Evolutionary conservation across 108 stramenopile genomes (phyloP), one percentile per base, ranked within the genome.

Genomic region (Nitzschia sp.): DNA sequence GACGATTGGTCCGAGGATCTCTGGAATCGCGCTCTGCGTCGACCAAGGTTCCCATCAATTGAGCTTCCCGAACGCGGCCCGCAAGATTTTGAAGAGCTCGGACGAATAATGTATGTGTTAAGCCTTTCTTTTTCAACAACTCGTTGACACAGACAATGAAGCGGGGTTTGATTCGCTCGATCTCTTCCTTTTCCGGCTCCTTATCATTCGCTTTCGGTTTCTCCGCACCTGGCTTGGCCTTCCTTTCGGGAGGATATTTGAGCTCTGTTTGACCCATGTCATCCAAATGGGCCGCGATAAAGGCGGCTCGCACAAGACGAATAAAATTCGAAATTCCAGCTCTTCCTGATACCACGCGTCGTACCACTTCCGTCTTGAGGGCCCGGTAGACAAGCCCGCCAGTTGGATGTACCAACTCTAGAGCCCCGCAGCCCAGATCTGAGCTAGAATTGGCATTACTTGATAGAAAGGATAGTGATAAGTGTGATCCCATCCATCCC

Each of bases 111-210:
- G 80, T 84, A 77, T 94, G 93, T 4, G 90, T 81, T 33, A 94
- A 60, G 22, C 88, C 93, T 45, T 79, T 72, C 59, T 91, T 94
- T 58, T 86, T 91, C 23, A 94, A 45, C 22, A 94, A 69, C 69
- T 94, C 88, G 21, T 94, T 87, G 31, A 94, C 83, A 56, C 93
- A 94, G 0, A 87, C 63, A 30, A 88, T 86, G 67, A 91, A 94
- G 8, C 84, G 84, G 26, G 87, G 87, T 29, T 59, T 46, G 22
- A 81, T 58, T 32, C 27, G 46, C 45, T 55, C 45, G 31, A 54
- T 57, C 23, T 69, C 66, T 30, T 80, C 66, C 31, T 67, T 53
- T 53, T 59, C 62, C 11, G 61, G 27, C 3, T 32, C 32, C 56
- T 48, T 50, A 1, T 25, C 38, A 46, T 70, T 63, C 3, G 6